A percentile compares a stretch with the other conserved stretches of the same genome.
phyloP scores from a whole-genome alignment of 306 rosid genomes.

The Vigna hirtella region DNA sequence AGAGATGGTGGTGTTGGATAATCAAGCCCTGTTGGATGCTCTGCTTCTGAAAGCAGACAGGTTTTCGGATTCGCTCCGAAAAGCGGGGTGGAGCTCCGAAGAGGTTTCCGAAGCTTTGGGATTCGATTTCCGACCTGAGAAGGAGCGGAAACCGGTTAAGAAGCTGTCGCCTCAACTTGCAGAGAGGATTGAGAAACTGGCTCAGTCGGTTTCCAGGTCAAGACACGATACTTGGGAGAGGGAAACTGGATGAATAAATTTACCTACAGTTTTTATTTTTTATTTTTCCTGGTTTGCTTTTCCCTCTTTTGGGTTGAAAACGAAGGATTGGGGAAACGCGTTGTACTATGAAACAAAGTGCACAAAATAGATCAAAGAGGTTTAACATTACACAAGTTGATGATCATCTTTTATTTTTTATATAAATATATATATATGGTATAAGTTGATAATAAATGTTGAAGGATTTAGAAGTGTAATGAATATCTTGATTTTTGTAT shows the following conservation, averaged over 20 bases:
- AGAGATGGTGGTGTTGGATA: slow-evolving; percentile 81
- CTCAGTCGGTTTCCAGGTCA: slow-evolving; percentile 82
- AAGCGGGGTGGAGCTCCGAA: slow-evolving; percentile 99
- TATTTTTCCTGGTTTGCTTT: slow-evolving; percentile 37
- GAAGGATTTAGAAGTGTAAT: neutral
- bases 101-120: slow-evolving; percentile 92
- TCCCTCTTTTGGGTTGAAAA: slow-evolving; percentile 45
- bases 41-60: slow-evolving; percentile 77
- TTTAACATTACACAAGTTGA: slow-evolving; percentile 42
- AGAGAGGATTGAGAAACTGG: slow-evolving; percentile 82
- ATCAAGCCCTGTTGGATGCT: slow-evolving; percentile 86
- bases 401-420: neutral
- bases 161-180: slow-evolving; percentile 84
- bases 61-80: slow-evolving; percentile 82
- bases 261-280: slow-evolving; percentile 10
- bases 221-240: slow-evolving; percentile 39
- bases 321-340: slow-evolving; percentile 48
- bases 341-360: slow-evolving; percentile 60
- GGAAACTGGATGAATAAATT: neutral
- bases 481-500: neutral
- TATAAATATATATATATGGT: slow-evolving; percentile 22
- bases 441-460: slow-evolving; percentile 18
- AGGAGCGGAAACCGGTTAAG: slow-evolving; percentile 78
- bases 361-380: slow-evolving; percentile 48
- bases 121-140: slow-evolving; percentile 89